Percentiles rank a stretch among this genome's conserved stretches.
These are phyloP conservation scores for Microcyclospora pomicola DNA, from an alignment of 2,329 filamentous ascomycete species.

Conservation along the genomic window DNA sequence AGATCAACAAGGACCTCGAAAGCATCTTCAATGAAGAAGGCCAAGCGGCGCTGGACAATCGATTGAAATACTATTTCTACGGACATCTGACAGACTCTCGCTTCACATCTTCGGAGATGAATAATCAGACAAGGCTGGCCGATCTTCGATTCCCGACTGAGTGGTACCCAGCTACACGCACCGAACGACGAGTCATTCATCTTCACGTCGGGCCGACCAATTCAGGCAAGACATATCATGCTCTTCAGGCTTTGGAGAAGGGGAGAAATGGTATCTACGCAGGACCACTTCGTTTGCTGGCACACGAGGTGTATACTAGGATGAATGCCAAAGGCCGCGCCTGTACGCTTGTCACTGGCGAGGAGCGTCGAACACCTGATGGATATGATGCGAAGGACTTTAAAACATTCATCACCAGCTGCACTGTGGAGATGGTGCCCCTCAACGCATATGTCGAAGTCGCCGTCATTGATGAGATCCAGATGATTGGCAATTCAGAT, in stretches of 20 bases:
- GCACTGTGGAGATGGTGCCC: constrained; percentile 85
- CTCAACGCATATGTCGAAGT: constrained; percentile 57
- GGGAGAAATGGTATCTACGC: constrained; percentile 73
- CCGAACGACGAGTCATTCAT: constrained; percentile 69
- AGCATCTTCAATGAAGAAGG: constrained; percentile 6
- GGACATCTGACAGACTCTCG: constrained; percentile 45
- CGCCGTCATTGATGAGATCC: constrained; percentile 94
- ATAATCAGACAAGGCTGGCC: constrained; percentile 52
- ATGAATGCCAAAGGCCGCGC: constrained; percentile 62
- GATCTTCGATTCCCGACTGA: constrained; percentile 81
- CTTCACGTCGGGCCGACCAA: constrained; percentile 95
- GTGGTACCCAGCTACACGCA: constrained; percentile 78
- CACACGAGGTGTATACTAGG: constrained; percentile 88
- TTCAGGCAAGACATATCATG: constrained; percentile 94
- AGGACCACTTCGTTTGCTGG: constrained; percentile 74
- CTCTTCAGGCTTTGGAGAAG: constrained; percentile 68
- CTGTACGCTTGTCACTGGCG: constrained; percentile 78
- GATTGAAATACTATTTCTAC: constrained; percentile 53
- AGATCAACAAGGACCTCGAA: not conserved
- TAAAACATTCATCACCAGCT: constrained; percentile 37
- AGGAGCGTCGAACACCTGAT: constrained; percentile 60
- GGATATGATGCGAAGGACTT: constrained; percentile 40
- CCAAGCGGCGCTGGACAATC: constrained; percentile 15
- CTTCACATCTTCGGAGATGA: constrained; percentile 43
- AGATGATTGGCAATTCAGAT: constrained; percentile 74